A percentile compares a stretch with the other conserved stretches of the same genome.
Evolutionary conservation across 768 basidiomycete genomes (phyloP).

Genomic region (Pluteus cervinus): DNA sequence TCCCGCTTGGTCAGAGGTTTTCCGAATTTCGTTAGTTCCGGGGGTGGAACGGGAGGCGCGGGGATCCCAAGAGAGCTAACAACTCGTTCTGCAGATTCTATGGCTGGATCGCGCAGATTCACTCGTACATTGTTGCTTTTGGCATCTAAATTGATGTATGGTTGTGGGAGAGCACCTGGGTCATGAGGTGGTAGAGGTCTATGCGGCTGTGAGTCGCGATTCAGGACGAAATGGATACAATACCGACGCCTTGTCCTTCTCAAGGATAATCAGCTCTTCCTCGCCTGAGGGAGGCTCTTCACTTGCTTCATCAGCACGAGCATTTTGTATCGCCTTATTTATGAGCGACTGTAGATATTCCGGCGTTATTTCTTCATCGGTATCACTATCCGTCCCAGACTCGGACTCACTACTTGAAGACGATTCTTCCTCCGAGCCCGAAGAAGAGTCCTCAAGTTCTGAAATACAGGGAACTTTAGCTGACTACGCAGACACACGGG

Average conservation of each 20-base stretch:
- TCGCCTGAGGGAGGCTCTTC: slow-evolving; percentile 27
- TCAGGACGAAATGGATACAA: not conserved
- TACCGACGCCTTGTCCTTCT: slow-evolving; percentile 32
- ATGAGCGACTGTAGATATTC: slow-evolving; percentile 61
- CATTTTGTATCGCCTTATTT: slow-evolving; percentile 53
- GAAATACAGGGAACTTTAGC: not conserved
- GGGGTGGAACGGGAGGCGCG: slow-evolving; percentile 56
- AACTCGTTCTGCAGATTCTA: slow-evolving; percentile 44
- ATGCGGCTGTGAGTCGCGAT: slow-evolving; percentile 7
- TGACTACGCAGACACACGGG: not conserved
- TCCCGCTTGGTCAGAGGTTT: slow-evolving; percentile 68
- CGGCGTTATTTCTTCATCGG: slow-evolving; percentile 45
- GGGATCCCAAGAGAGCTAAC: slow-evolving; percentile 45
- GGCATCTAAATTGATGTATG: slow-evolving; percentile 55
- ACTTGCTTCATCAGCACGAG: slow-evolving; percentile 25
- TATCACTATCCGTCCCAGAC: slow-evolving; percentile 35
- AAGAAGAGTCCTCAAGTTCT: slow-evolving; percentile 3
- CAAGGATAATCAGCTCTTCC: slow-evolving; percentile 52
- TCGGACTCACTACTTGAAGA: slow-evolving; percentile 29
- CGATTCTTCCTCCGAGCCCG: slow-evolving; percentile 28
- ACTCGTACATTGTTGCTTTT: slow-evolving; percentile 35
- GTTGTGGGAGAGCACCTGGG: slow-evolving; percentile 54
- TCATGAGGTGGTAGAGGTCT: slow-evolving; percentile 62
- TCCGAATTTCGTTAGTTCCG: slow-evolving; percentile 53
- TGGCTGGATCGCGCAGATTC: slow-evolving; percentile 62